Evolutionary conservation across 768 basidiomycete genomes (phyloP), one percentile per base, ranked within the genome.

Genomic region (Clathrus columnatus): DNA sequence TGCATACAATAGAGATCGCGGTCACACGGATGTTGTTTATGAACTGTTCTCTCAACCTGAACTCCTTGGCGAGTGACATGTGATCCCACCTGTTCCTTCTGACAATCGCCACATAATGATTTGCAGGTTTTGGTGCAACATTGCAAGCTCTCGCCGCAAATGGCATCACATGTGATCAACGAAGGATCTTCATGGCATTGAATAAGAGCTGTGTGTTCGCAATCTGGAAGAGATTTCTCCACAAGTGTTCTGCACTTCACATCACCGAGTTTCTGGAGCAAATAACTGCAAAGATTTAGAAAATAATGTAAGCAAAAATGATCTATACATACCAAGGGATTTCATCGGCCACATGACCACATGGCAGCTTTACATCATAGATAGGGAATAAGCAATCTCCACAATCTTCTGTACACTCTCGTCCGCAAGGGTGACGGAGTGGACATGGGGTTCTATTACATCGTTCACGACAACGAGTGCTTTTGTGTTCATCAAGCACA

Each of bases 111-210:
- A 61, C 85, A 87, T 7, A 55, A 59, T 0, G 77, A 68, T 1
- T 61, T 70, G 64, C 85, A 87, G 21, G 44, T 58, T 51, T 74
- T 74, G 24, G 74, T 70, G 58, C 83, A 85, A 60, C 83, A 85
- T 1, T 60, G 24, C 75, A 82, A 75, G 50, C 63, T 58, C 2
- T 67, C 70, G 8, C 58, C 68, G 61, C 85, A 86, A 8, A 59
- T 59, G 0, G 62, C 67, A 2, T 21, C 54, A 62, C 85, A 86
- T 2, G 18, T 48, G 52, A 72, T 63, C 1, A 51, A 54, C 0
- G 69, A 63, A 18, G 77, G 71, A 56, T 82, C 73, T 28, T 62
- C 61, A 4, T 73, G 71, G 60, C 84, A 87, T 17, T 61, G 57
- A 70, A 83, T 72, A 7, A 41, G 42, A 2, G 73, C 73, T 0